Percentiles rank a stretch among this genome's conserved stretches.
phyloP scores from a whole-genome alignment of 2,329 filamentous ascomycete species.

The Chlorencoelia australis region DNA sequence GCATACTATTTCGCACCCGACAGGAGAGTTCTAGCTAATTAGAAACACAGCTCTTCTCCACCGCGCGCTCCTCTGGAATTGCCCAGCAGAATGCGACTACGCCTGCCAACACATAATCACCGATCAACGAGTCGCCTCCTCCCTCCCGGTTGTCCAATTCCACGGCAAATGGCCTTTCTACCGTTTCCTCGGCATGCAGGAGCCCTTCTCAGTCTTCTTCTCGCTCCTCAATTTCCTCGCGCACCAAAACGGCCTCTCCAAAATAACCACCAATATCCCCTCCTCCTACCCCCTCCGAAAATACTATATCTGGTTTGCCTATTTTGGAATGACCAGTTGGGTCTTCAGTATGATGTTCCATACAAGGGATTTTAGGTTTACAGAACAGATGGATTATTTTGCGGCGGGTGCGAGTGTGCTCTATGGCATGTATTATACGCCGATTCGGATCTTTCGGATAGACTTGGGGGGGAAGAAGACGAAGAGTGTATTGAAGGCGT shows the following conservation, averaged over 20 bases:
- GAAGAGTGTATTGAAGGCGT: slow-evolving; percentile 49
- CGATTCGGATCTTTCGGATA: slow-evolving; percentile 73
- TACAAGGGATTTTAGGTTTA: slow-evolving; percentile 72
- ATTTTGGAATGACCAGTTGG: slow-evolving; percentile 77
- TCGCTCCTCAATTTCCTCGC: slow-evolving; percentile 84
- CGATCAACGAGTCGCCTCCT: slow-evolving; percentile 52
- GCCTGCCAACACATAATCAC: slow-evolving; percentile 93
- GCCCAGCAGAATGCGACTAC: slow-evolving; percentile 92
- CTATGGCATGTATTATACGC: slow-evolving; percentile 81
- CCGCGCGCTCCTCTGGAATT: slow-evolving; percentile 84
- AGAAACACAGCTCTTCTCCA: slow-evolving; percentile 59
- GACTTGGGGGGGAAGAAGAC: slow-evolving; percentile 42
- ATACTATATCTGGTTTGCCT: slow-evolving; percentile 74
- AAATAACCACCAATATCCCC: slow-evolving; percentile 62
- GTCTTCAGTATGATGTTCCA: slow-evolving; percentile 86
- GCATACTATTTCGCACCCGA: slow-evolving; percentile 6
- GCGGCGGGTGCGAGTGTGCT: slow-evolving; percentile 81
- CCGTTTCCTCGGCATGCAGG: slow-evolving; percentile 84
- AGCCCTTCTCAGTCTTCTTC: slow-evolving; percentile 89
- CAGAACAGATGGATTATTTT: slow-evolving; percentile 95
- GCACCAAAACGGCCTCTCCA: slow-evolving; percentile 66
- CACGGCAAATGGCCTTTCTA: slow-evolving; percentile 98
- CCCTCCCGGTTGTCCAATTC: slow-evolving; percentile 73
- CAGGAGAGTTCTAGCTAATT: background rate
- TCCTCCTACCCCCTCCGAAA: slow-evolving; percentile 62